Conservation (phyloP, 192 early-diverging fungal genomes). For the Geranomyces variabilis region DNA sequence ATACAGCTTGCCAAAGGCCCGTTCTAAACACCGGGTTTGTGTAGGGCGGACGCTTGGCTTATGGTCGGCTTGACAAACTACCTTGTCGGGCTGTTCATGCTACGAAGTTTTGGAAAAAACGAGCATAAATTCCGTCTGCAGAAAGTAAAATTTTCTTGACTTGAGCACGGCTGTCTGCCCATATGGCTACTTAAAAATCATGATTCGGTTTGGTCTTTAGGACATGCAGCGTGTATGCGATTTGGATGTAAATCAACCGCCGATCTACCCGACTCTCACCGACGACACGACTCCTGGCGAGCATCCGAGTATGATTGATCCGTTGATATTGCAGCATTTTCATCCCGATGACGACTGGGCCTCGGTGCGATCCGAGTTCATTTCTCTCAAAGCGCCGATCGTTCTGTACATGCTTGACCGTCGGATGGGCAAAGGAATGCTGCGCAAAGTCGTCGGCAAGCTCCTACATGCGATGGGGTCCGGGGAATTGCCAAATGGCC, state of each 20-base stretch:
- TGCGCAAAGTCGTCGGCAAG: constrained; percentile 77
- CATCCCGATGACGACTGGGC: constrained; percentile 49
- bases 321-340: constrained; percentile 45
- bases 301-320: constrained; percentile 37
- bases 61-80: constrained; percentile 79
- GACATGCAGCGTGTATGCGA: constrained; percentile 82
- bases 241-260: constrained; percentile 85
- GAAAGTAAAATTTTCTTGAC: constrained; percentile 49
- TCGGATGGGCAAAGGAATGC: constrained; percentile 76
- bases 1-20: constrained; percentile 4
- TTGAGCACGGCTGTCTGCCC: neutral
- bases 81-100: constrained; percentile 73
- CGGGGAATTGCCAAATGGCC: constrained; percentile 52
- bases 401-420: constrained; percentile 93
- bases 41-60: constrained; percentile 88
- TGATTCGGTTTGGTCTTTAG: too few species aligned
- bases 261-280: constrained; percentile 72
- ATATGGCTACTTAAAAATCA: too few species aligned
- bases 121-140: constrained; percentile 84
- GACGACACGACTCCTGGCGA: constrained; percentile 13
- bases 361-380: constrained; percentile 65
- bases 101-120: constrained; percentile 82
- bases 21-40: constrained; percentile 44
- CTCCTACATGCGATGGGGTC: constrained; percentile 71
- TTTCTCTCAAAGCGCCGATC: constrained; percentile 82